Base-by-base conservation (phyloP, 2,329 filamentous ascomycete genomes). In the Claviceps spartinae region DNA sequence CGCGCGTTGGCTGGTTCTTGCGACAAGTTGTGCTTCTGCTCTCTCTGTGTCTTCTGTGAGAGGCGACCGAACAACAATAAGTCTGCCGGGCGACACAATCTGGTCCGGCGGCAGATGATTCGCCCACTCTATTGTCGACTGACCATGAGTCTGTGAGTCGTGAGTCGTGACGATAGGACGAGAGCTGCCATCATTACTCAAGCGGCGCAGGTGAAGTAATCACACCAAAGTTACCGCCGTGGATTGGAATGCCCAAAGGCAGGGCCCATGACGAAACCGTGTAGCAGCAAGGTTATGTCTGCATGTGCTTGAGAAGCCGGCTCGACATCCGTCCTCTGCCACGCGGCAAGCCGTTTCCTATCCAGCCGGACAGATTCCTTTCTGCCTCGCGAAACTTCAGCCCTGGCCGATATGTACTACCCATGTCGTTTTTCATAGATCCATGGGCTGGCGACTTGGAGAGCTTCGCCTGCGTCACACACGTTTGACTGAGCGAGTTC, bases 191-290 rank as follows among this genome's bases (percentile, higher is more conserved):
- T 34, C 30, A 34, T 34, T 34, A 37, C 44, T 18, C 16, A 6
- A 48, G 22, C 20, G 24, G 34, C 43, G 18, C 41, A 49, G 24
- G 22, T 34, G 38, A 38, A 41, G 50, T 50, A 50, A 47, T 22
- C 50, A 52, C 50, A 54, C 38, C 43, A 47, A 20, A 16, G 34
- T 26, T 52, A 42, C 42, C 42, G 47, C 24, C 34, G 7, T 47
- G 24, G 11, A 43, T 48, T 43, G 34, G 14, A 30, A 18, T 34
- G 18, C 38, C 22, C 24, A 26, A 14, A n/a, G 44, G 24, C 44
- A n/a, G 40, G 18, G 26, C 24, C 50, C 54, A 54, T 58, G 55
- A 57, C 55, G 50, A 55, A 54, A 53, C 49, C 53, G 46, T 55
- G 57, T 51, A 55, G 56, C 46, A 49, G 20, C 53, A 47, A 54